A percentile compares a stretch with the other conserved stretches of the same genome.
These are phyloP conservation scores for Ulota crispa DNA, from an alignment of 225 moss, liverwort and hornwort species.

Conservation along the genomic window DNA sequence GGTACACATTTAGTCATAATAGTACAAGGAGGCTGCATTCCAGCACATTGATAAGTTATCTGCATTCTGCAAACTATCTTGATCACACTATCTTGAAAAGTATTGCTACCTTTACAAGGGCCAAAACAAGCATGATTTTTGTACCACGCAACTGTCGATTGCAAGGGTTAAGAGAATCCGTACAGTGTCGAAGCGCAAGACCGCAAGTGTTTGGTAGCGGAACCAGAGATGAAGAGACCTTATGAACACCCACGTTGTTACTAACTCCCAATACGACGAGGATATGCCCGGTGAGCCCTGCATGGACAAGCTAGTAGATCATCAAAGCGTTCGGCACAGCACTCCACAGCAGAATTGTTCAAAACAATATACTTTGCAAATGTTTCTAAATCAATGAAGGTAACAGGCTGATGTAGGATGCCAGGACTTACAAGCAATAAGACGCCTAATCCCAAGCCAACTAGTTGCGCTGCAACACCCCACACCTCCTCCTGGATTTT, in stretches of 20 bases:
- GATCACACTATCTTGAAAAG: background rate
- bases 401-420: slow-evolving; percentile 12
- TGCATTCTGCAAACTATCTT: slow-evolving; percentile 3
- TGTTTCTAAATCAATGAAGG: background rate
- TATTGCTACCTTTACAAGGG: background rate
- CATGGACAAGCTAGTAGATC: slow-evolving; percentile 19
- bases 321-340: background rate
- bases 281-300: slow-evolving; percentile 73
- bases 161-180: slow-evolving; percentile 11
- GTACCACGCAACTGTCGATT: background rate
- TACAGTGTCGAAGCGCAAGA: slow-evolving; percentile 74
- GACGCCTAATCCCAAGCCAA: slow-evolving; percentile 75
- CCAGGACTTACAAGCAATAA: slow-evolving; percentile 63
- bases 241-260: slow-evolving; percentile 64
- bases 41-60: background rate
- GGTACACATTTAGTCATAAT: background rate
- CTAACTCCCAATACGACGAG: slow-evolving; percentile 73
- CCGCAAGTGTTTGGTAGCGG: slow-evolving; percentile 76
- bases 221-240: slow-evolving; percentile 80
- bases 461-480: slow-evolving; percentile 88
- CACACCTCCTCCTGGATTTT: slow-evolving; percentile 83
- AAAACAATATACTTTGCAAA: background rate
- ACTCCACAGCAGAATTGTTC: background rate
- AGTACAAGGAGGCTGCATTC: slow-evolving; percentile 8
- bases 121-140: background rate